A percentile compares a stretch with the other conserved stretches of the same genome.
Evolutionary conservation across 2,329 filamentous ascomycete genomes (phyloP).

Genomic region (Phaeosphaeriaceae sp.): DNA sequence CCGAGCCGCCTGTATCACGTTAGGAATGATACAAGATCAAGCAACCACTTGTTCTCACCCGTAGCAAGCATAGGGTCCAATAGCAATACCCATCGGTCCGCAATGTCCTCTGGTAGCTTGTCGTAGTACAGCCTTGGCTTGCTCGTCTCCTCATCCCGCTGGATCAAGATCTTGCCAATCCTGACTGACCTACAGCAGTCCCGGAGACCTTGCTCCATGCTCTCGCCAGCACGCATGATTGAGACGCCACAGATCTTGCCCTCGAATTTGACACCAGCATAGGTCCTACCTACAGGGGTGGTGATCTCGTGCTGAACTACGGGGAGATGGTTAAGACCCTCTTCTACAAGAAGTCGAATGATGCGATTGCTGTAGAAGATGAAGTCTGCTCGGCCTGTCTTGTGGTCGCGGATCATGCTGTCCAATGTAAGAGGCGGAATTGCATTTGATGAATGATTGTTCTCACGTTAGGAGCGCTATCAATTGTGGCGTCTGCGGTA

Average conservation of each 20-base stretch:
- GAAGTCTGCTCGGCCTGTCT: constrained; percentile 91
- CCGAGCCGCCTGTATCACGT: constrained; percentile 75
- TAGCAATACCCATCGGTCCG: constrained; percentile 88
- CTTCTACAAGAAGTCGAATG: constrained; percentile 93
- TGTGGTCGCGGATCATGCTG: constrained; percentile 93
- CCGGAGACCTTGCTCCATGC: constrained; percentile 95
- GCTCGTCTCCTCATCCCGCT: constrained; percentile 93
- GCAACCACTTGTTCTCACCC: constrained; percentile 60
- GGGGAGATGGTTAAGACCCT: constrained; percentile 94
- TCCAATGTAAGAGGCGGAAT: not conserved
- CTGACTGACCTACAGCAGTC: constrained; percentile 98
- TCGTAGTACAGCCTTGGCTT: constrained; percentile 96
- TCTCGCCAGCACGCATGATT: constrained; percentile 97
- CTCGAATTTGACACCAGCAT: constrained; percentile 92
- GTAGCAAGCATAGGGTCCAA: constrained; percentile 99
- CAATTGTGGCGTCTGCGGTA: constrained; percentile 93
- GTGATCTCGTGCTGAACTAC: constrained; percentile 88
- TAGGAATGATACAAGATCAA: constrained; percentile 2
- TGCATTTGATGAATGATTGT: not conserved
- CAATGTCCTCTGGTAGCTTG: constrained; percentile 93
- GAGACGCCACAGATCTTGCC: constrained; percentile 98
- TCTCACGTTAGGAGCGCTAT: constrained; percentile 97
- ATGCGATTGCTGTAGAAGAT: constrained; percentile 99
- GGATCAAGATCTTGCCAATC: constrained; percentile 98
- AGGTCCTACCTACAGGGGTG: constrained; percentile 86